phyloP scores from a whole-genome alignment of 805 yeast species.

The Suhomyces emberorum region DNA sequence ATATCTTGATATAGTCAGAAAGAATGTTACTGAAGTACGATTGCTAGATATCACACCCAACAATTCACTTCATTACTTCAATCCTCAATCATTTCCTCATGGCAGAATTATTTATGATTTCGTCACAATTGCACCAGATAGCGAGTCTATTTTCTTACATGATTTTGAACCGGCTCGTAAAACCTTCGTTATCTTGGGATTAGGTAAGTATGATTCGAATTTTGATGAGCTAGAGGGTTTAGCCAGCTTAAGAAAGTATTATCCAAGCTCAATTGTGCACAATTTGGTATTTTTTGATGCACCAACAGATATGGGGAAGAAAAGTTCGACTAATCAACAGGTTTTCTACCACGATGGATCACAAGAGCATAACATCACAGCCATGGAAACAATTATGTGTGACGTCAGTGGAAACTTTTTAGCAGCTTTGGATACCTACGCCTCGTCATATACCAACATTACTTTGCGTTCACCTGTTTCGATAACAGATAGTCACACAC shows the following conservation, averaged over 20 bases:
- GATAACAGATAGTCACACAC: constrained; percentile 47
- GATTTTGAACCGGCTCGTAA: constrained; percentile 91
- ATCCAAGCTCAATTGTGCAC: constrained; percentile 55
- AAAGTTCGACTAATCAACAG: constrained; percentile 1
- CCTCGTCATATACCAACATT: constrained; percentile 71
- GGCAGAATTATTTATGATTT: constrained; percentile 69
- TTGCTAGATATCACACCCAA: constrained; percentile 74
- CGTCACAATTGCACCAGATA: constrained; percentile 43
- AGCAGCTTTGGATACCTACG: constrained; percentile 60
- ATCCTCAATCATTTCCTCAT: constrained; percentile 80
- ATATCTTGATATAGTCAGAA: constrained; percentile 43
- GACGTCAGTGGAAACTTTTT: constrained; percentile 67
- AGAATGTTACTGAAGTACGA: constrained; percentile 56
- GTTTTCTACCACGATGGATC: constrained; percentile 26
- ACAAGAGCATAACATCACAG: constrained; percentile 23
- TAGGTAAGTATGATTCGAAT: constrained; percentile 28
- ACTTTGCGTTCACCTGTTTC: constrained; percentile 81
- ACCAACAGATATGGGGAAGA: constrained; percentile 24
- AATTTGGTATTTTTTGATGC: constrained; percentile 53
- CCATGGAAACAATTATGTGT: constrained; percentile 64
- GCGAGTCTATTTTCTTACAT: constrained; percentile 63
- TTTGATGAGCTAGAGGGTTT: constrained; percentile 18
- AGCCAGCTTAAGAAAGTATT: constrained; percentile 39
- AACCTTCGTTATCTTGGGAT: constrained; percentile 57
- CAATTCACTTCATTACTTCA: constrained; percentile 48